Evolutionary conservation across 202 grass and related monocot genomes (phyloP), one percentile per base, ranked within the genome.

Genomic region (Dendrocalamus latiflorus): DNA sequence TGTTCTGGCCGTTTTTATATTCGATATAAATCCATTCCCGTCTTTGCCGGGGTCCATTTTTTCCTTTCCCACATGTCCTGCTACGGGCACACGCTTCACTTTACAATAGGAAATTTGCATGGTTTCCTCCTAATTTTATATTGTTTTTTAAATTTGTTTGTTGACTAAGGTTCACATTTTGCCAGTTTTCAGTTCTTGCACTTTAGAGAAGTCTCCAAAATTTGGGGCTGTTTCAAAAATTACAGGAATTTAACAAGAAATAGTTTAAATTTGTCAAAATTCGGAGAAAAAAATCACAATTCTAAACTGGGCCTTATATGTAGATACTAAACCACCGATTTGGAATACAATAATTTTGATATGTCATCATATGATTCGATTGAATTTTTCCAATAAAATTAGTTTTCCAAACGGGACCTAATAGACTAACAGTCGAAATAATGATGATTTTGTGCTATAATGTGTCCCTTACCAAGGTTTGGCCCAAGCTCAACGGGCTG

Each of bases 11-110:
- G 54, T n/a, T 21, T 77, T 76, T 60, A 47, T 91, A 78, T 85
- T 79, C 49, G 30, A 83, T 59, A 44, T 83, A 87, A 87, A 87
- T 90, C 69, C 56, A 49, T 70, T 83, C 62, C 55, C 80, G 70
- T 49, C 69, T 75, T 75, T 84, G 69, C 45, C 63, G 62, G 80
- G 77, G 77, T 65, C 84, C 84, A 86, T 45, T 54, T 80, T 37
- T n/a, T n/a, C 5, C 62, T 75, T 90, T 87, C 75, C 69, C 84
- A 86, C 80, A 70, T 63, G 67, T 34, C 42, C 61, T 86, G 80
- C 69, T 87, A 90, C 36, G 37, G 16, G 14, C 68, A 90, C 79
- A 68, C 74, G 24, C 50, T 66, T 78, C 44, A 44, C 68, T 70
- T 90, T 62, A 70, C 68, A 24, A 26, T 7, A 30, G 13, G 44